Percentiles rank a stretch among this genome's conserved stretches.
phyloP scores from a whole-genome alignment of 768 basidiomycete species.

The Hygrophorus russula region DNA sequence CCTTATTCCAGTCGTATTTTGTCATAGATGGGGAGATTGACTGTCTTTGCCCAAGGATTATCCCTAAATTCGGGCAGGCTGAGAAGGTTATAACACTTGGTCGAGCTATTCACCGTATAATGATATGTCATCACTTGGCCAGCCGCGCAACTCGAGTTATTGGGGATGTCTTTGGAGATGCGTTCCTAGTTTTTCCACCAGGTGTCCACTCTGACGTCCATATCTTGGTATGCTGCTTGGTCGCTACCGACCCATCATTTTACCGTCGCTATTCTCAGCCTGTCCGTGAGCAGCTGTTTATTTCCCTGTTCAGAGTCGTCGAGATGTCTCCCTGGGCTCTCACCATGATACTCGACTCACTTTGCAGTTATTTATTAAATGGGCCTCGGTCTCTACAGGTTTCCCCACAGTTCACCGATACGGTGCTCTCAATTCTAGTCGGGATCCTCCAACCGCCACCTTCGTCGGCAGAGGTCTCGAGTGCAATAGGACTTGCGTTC shows the following conservation, averaged over 20 bases:
- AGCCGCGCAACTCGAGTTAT: conserved; percentile 5
- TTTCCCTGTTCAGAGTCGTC: not conserved
- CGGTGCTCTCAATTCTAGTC: not conserved
- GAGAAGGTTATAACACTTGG: conserved; percentile 3
- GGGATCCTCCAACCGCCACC: not conserved
- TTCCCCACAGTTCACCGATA: not conserved
- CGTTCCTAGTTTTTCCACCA: conserved; percentile 4
- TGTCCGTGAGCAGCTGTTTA: conserved; percentile 3
- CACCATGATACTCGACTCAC: conserved; percentile 3
- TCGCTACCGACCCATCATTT: conserved; percentile 1
- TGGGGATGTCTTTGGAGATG: conserved; percentile 4
- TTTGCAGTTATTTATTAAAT: not conserved
- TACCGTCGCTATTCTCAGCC: conserved; percentile 1
- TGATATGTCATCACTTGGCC: not conserved
- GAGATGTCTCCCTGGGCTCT: not conserved
- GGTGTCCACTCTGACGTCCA: conserved; percentile 1
- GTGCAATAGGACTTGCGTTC: not conserved
- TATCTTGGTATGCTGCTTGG: conserved; percentile 1
- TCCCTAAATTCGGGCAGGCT: not conserved
- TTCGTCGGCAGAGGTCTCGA: conserved; percentile 1
- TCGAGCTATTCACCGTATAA: conserved; percentile 4
- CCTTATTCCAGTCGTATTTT: conserved; percentile 5
- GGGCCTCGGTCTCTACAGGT: not conserved
- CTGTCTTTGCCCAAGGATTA: conserved; percentile 1
- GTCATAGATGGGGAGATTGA: conserved; percentile 2